phyloP scores from a whole-genome alignment of 352 stramenopile genomes.

The Globisporangium parvum region DNA sequence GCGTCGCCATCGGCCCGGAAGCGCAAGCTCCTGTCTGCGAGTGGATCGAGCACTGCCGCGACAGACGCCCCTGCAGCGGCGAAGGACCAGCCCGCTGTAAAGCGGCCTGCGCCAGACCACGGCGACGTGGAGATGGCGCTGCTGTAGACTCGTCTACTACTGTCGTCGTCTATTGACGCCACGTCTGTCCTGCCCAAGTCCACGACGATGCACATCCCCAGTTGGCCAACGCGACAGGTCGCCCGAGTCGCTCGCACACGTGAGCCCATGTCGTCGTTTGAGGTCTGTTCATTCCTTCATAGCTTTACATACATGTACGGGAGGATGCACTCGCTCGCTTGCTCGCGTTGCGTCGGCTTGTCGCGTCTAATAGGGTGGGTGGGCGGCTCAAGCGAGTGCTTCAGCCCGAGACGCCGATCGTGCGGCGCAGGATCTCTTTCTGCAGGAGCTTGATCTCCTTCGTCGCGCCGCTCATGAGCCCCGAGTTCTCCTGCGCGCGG shows the following conservation, averaged over 20 bases:
- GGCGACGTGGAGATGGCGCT: too few relatives aligned
- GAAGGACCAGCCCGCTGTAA: not conserved
- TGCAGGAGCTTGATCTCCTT: constrained; percentile 72
- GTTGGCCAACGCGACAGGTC: too few relatives aligned
- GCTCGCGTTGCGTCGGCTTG: too few relatives aligned
- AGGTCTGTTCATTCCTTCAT: too few relatives aligned
- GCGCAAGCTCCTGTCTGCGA: constrained; percentile 3
- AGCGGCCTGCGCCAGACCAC: not conserved
- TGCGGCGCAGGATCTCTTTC: constrained; percentile 61
- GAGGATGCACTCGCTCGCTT: too few relatives aligned
- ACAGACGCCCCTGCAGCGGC: not conserved
- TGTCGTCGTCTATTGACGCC: too few relatives aligned
- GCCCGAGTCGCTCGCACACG: too few relatives aligned
- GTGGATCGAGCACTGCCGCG: not conserved
- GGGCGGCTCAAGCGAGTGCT: not conserved
- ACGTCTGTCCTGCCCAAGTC: too few relatives aligned
- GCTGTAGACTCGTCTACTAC: too few relatives aligned
- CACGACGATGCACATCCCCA: too few relatives aligned
- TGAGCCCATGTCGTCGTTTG: too few relatives aligned
- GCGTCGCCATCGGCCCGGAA: constrained; percentile 7
- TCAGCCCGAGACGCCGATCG: constrained; percentile 5
- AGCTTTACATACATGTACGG: too few relatives aligned
- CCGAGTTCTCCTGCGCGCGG: constrained; percentile 95
- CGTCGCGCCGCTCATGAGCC: constrained; percentile 77
- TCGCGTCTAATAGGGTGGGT: not conserved